Evolutionary conservation across 2,329 filamentous ascomycete species (phyloP), one percentile per base, ranked within the genome.

Genomic region (Sporothrix phasma): DNA sequence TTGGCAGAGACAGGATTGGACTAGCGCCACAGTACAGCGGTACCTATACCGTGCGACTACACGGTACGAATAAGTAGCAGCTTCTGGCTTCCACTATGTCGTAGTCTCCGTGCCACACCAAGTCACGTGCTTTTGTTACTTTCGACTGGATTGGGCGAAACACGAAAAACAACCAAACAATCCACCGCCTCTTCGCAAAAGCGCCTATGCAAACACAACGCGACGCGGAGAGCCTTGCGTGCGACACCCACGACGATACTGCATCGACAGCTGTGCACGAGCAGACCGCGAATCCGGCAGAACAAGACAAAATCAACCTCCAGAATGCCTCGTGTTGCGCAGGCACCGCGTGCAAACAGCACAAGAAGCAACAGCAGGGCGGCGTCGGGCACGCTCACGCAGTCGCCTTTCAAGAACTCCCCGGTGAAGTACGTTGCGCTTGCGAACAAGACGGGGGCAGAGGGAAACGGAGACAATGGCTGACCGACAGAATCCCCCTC

Each of bases 401-500:
- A 76, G 53, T 84, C 82, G 24, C 82, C 82, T 5, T 84, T 81
- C 73, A 84, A 83, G 73, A 84, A 83, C 69, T 82, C 81, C 29
- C 79, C 81, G 5, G 72, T 84, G 63, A 84, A 84, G 82, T 84
- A 76, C 72, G 80, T 76, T 66, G 58, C 51, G 29, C 24, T 29
- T 1, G 26, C 39, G 3, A 22, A 11, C 15, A 3, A 15, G 51
- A 39, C 15, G 4, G 31, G 39, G 10, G 7, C 8, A 6, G 19
- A 19, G 10, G 19, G 19, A 39, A 13, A 24, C 34, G 5, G 17
- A 15, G 10, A 19, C 10, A 41, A 10, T 29, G 11, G 34, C 62
- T 64, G 58, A 61, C 51, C 39, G 45, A 26, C 71, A 96, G 91
- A 74, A 95, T 99, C 66, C 92, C 94, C 41, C 84, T 99, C 67